Evolutionary conservation across 78 protist species (phyloP).

Genomic region (Dictyostelium citrinum): DNA sequence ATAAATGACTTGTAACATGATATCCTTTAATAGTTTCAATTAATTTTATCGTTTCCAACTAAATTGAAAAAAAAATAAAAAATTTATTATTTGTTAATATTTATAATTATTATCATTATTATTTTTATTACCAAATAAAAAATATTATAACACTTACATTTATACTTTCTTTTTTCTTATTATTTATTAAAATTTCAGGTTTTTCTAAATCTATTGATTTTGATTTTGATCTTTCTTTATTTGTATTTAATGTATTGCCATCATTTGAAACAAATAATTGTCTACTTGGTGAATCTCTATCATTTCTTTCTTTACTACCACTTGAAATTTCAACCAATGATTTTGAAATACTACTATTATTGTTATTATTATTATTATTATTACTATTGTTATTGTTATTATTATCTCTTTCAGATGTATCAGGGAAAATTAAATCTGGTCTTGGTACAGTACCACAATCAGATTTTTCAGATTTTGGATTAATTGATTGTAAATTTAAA

Average conservation of each 20-base stretch:
- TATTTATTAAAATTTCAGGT: not conserved
- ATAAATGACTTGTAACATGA: conserved; percentile 36
- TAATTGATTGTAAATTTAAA: conserved; percentile 48
- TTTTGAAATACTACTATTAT: not conserved
- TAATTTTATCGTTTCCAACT: conserved; percentile 21
- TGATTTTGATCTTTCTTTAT: conserved; percentile 31
- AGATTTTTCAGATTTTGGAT: conserved; percentile 53
- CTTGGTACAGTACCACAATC: conserved; percentile 78
- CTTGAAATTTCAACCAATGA: not conserved
- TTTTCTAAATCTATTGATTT: conserved; percentile 33
- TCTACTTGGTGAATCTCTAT: not conserved
- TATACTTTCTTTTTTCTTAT: not conserved
- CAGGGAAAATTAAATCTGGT: conserved; percentile 66
- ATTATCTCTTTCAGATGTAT: conserved; percentile 32
- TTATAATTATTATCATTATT: no score
- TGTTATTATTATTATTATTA: conserved; percentile 4
- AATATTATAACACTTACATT: not conserved
- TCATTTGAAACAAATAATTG: not conserved
- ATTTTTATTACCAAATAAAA: not conserved
- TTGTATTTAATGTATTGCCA: not conserved
- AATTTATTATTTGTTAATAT: not conserved
- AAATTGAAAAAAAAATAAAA: not conserved
- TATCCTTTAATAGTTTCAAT: conserved; percentile 50
- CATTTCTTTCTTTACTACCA: not conserved
- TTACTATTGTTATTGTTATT: not conserved